Evolutionary conservation across 2,329 filamentous ascomycete genomes (phyloP), one percentile per base, ranked within the genome.

Genomic region (Parascedosporium putredinis): DNA sequence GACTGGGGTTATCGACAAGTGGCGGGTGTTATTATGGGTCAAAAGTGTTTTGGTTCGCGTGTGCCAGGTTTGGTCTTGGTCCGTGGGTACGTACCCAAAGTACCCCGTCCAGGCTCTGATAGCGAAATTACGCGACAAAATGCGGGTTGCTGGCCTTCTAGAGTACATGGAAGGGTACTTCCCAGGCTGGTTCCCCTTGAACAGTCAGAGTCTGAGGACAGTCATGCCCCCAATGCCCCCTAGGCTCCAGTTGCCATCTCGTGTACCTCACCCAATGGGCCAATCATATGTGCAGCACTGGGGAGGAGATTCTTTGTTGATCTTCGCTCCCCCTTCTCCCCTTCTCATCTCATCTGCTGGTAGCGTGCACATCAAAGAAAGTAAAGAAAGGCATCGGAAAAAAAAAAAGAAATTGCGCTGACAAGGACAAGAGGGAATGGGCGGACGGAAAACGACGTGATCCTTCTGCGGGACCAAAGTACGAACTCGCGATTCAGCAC

Each of bases 41-140:
- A 9, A 42, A 42, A 10, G 33, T 24, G 16, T 42, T 42, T 42
- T 42, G 38, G 38, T 42, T 42, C 38, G 38, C 38, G 38, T 42
- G 36, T 20, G 38, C 20, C 16, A 24, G 18, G 10, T 20, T 4
- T 42, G 20, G 27, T 31, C 12, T 12, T 31, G 27, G 27, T 6
- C 6, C 27, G 27, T 12, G 27, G 27, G 27, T 31, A 31, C 27
- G 27, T 31, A 31, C 27, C 27, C n/a, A n/a, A 31, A 31, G 7
- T 12, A 31, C 27, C 27, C n/a, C n/a, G n/a, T n/a, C n/a, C n/a
- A n/a, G n/a, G n/a, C n/a, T n/a, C n/a, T n/a, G n/a, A n/a, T n/a
- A n/a, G 27, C 27, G 6, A 31, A 31, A 31, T 31, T 31, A 31
- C 12, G 27, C 12, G 27, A 31, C 27, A 31, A 12, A 12, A 12